Evolutionary conservation across 2,329 filamentous ascomycete species (phyloP), one percentile per base, ranked within the genome.

Genomic region (Epichloe sylvatica): DNA sequence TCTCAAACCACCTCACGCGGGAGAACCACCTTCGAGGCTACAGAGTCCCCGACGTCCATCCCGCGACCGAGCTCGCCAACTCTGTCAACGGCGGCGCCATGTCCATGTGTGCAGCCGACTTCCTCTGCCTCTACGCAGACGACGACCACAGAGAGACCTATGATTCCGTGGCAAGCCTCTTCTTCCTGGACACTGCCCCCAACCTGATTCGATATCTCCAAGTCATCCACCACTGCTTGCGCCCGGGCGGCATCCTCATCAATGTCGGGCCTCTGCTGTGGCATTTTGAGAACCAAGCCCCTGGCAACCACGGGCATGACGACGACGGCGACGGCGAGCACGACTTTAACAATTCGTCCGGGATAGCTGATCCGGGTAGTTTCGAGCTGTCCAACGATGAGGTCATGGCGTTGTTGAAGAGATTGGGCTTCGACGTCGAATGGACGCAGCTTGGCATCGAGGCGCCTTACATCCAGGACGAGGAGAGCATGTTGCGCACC

Each of bases 111-210:
- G 86, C 90, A 0, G 89, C 88, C 3, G 92, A 98, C 63, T 98
- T 98, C 60, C 77, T 94, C 50, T 83, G 88, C n/a, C 67, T 90
- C 1, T 98, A 98, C 64, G 76, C 74, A 25, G 74, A 82, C 51
- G 71, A 76, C 1, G 75, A 77, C 0, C 78, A 86, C 57, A 65
- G 68, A 8, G 74, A 74, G 0, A 59, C 65, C 0, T 97, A 89
- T 64, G 83, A 96, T 59, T 89, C 84, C 1, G 87, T 97, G 2
- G 81, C 86, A 0, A 87, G 85, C 3, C 86, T 95, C 11, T 98
- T 97, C 70, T 98, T 98, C 70, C 83, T 98, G 51, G 94, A 98
- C 64, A 98, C 92, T 1, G 92, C 92, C 2, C 90, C 91, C 1
- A 97, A 98, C 63, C 64, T 96, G 34, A 84, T 97, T 49, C 79